Evolutionary conservation across 495 filamentous ascomycete species (phyloP).

Genomic region (Entonaema liquescens): DNA sequence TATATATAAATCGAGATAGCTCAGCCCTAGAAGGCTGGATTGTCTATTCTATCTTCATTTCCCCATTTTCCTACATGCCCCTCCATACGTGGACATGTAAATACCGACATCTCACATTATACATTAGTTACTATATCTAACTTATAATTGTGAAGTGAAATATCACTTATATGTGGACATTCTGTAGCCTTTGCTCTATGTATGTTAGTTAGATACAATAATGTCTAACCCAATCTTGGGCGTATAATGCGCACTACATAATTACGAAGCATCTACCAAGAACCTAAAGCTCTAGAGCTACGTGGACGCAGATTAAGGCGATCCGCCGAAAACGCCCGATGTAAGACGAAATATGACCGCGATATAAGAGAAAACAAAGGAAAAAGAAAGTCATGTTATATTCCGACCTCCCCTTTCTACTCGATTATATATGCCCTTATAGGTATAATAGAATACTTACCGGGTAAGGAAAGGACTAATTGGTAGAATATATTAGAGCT

Average conservation of each 20-base stretch:
- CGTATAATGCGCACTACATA: conserved; percentile 5
- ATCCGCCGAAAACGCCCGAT: conserved; percentile 30
- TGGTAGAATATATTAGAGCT: background rate
- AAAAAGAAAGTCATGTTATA: background rate
- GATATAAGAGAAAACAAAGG: background rate
- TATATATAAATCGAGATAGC: too few species aligned
- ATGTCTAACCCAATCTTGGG: background rate
- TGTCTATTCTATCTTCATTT: too few species aligned
- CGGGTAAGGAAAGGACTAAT: background rate
- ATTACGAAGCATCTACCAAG: conserved; percentile 35
- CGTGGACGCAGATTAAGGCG: conserved; percentile 6
- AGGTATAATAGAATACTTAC: background rate
- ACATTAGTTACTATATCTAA: too few species aligned
- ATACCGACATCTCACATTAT: too few species aligned
- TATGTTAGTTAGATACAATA: background rate
- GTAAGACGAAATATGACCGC: conserved; percentile 1
- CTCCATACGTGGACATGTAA: too few species aligned
- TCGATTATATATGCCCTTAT: background rate
- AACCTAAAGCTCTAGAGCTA: conserved; percentile 23
- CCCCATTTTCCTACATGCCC: too few species aligned
- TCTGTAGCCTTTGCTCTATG: too few species aligned
- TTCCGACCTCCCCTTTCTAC: background rate
- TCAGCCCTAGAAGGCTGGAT: too few species aligned
- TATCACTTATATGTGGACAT: too few species aligned
- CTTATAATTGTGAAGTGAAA: too few species aligned